Conservation (phyloP, 257 asterid genomes). For the Nyctanthes arbortristis region DNA sequence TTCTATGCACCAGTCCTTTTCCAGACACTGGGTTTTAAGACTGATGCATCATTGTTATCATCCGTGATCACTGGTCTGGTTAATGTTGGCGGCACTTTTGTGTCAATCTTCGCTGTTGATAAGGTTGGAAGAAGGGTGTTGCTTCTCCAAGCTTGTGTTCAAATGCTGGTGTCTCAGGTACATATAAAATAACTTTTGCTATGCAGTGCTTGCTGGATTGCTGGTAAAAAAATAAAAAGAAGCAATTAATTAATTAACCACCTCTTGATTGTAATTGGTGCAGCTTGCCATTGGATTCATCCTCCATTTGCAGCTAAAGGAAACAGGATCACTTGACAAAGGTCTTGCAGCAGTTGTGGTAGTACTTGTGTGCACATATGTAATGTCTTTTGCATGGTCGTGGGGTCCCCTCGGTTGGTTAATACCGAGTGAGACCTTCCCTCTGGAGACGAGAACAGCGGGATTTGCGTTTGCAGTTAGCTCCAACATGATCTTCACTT, state of each 20-base stretch:
- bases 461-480: constrained; percentile 73
- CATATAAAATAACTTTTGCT: too few relatives aligned
- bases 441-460: constrained; percentile 42
- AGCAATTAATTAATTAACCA: too few relatives aligned
- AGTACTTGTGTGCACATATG: constrained; percentile 34
- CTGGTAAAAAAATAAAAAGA: too few relatives aligned
- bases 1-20: constrained; percentile 48
- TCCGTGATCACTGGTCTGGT: constrained; percentile 35
- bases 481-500: constrained; percentile 50
- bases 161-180: constrained; percentile 46
- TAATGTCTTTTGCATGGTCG: constrained; percentile 48
- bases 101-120: constrained; percentile 31
- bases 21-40: constrained; percentile 36
- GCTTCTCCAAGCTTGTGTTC: constrained; percentile 41
- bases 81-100: constrained; percentile 36
- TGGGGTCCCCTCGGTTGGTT: constrained; percentile 54
- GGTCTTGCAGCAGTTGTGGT: constrained; percentile 20
- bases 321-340: constrained; percentile 25
- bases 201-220: not conserved
- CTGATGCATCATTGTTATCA: constrained; percentile 29
- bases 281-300: constrained; percentile 34
- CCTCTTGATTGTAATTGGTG: too few relatives aligned
- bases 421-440: constrained; percentile 46
- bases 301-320: constrained; percentile 1
- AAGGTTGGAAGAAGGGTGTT: constrained; percentile 36